Base-by-base conservation (phyloP, 805 yeast species). In the Candida piceae region DNA sequence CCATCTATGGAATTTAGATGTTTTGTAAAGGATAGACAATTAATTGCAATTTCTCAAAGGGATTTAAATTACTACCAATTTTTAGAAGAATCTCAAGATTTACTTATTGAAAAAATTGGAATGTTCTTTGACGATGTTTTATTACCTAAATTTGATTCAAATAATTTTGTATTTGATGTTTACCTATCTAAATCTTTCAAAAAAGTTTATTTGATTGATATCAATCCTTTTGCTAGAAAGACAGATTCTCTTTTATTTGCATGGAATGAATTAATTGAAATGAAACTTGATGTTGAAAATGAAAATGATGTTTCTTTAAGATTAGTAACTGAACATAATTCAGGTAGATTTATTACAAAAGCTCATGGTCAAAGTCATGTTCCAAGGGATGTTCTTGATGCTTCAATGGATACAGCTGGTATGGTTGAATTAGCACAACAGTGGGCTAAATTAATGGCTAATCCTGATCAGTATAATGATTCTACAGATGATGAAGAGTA, bases 1-100 rank as follows among this genome's bases (percentile, higher is more conserved):
- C 97, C 97, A 0, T 86, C 97, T 0, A 64, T 88, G 50, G 99
- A 93, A 57, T 93, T 93, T 55, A 69, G 99, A 40, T 77, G 89
- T 22, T 93, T 88, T 61, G 84, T 93, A 2, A 71, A 72, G 38
- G 72, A 78, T 36, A 60, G 78, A 3, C 61, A 65, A 31, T 63
- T 93, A 6, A 55, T 89, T 5, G 97, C 84, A 1, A 76, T 82
- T 2, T 70, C 88, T 1, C 98, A 90, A 58, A 66, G 98, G 37
- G 97, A 93, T 56, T 66, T 87, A 53, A 86, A 89, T 57, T 81
- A 74, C 53, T 93, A 89, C 53, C 79, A 76, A 22, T 93, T 76
- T 49, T 64, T 93, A 28, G 69, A 63, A 6, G 71, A 70, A 0
- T 49, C 84, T 27, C 55, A 65, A n/a, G 69, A 66, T 4, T 63